These are phyloP conservation scores for Xylaria flabelliformis DNA, from an alignment of 495 filamentous ascomycete genomes.

Conservation along the genomic window DNA sequence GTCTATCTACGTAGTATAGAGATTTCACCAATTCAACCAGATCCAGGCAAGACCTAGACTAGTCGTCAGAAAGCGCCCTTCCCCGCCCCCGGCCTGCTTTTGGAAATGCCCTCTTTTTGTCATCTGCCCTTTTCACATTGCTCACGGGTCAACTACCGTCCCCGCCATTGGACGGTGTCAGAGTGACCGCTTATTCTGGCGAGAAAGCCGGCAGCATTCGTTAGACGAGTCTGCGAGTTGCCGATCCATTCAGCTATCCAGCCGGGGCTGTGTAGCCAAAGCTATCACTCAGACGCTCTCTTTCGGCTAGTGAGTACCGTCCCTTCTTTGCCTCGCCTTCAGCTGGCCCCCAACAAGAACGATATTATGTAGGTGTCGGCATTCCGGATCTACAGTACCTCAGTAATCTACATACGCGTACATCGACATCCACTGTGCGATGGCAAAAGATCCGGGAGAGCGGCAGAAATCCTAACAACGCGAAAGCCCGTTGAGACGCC, in stretches of 20 bases:
- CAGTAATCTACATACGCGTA: background rate
- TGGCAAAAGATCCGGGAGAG: background rate
- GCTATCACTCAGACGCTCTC: slow-evolving; percentile 12
- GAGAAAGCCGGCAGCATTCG: slow-evolving; percentile 16
- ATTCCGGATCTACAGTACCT: background rate
- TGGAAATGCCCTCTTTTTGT: slow-evolving; percentile 13
- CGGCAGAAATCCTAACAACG: background rate
- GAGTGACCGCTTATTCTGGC: slow-evolving; percentile 23
- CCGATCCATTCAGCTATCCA: slow-evolving; percentile 26
- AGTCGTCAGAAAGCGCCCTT: slow-evolving; percentile 1
- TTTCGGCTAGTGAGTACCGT: slow-evolving; percentile 25
- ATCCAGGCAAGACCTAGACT: background rate
- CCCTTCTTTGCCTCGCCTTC: slow-evolving; percentile 41
- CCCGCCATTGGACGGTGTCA: slow-evolving; percentile 14
- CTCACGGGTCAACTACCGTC: slow-evolving; percentile 14
- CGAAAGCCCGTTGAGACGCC: background rate
- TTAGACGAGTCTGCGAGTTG: slow-evolving; percentile 7
- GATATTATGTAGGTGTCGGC: slow-evolving; percentile 6
- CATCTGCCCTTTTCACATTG: slow-evolving; percentile 14
- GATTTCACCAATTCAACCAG: slow-evolving; percentile 8
- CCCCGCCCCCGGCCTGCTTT: slow-evolving; percentile 13
- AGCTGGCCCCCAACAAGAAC: slow-evolving; percentile 43
- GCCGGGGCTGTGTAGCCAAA: slow-evolving; percentile 34
- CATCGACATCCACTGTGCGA: background rate
- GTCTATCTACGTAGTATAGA: background rate